Base-by-base conservation (phyloP, 345 rosid species). In the Arabis alpina region DNA sequence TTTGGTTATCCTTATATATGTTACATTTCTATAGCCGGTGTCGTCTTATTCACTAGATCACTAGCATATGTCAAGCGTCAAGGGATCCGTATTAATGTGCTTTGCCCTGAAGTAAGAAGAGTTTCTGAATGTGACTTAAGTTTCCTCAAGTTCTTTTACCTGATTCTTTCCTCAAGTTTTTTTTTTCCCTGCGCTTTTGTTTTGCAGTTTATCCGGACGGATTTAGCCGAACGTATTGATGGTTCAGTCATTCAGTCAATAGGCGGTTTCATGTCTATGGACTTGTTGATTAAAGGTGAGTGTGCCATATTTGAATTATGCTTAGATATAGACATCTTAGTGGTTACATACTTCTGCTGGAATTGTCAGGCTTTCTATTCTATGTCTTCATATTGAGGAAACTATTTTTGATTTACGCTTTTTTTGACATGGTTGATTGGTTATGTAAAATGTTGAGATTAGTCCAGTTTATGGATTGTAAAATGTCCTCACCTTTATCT, bases 91-190 rank as follows among this genome's bases (percentile, higher is more conserved):
- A 52, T 91, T 74, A 93, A 93, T 75, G 99, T 84, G 57, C 96
- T 93, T 79, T 93, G 99, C 82, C 99, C 98, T n/a, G 98, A 92
- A 95, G 98, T 89, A 69, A 61, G 75, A 43, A 23, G n/a, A 41
- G 14, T 66, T 52, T 77, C 28, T 42, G 10, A 56, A 75, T 52
- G 8, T 59, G 24, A 54, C 16, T 23, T 27, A 27, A 36, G 40
- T 36, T 36, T 36, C 10, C 10, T 36, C 10, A 36, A 36, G 40
- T 36, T 36, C 10, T 36, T 4, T 53, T 10, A 37, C 30, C 28
- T 69, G n/a, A 30, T 15, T 23, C 52, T 55, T 55, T 24, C 34
- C 45, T 75, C 48, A 63, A 30, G n/a, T 23, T 48, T 55, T 30
- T 36, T 14, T 24, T 48, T 30, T 45, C 40, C 40, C 52, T 62